Evolutionary conservation across 495 filamentous ascomycete genomes (phyloP), one percentile per base, ranked within the genome.

Genomic region (Aspergillus diversus): DNA sequence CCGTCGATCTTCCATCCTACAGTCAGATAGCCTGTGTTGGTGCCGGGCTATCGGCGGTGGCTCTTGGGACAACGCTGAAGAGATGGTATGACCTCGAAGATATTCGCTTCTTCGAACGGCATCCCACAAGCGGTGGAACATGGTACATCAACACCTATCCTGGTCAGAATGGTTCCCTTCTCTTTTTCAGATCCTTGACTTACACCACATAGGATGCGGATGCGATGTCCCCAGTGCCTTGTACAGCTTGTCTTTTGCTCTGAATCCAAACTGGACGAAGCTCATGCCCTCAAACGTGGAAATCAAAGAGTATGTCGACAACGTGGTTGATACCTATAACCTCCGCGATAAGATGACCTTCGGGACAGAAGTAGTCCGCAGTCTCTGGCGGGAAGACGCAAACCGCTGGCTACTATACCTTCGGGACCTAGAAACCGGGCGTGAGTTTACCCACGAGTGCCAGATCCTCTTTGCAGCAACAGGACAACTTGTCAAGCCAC

Each of bases 241-340:
- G 55, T 85, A 85, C 69, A 73, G 69, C 46, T 84, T 81, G 66
- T 81, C 77, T 3, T 86, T 85, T 59, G 75, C 66, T 1, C 65
- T 71, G 55, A 85, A 81, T 57, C 67, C 76, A 5, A 71, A 77
- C 35, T 85, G 81, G 78, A 72, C 74, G 12, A 69, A 71, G 37
- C 63, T 80, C 16, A 75, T 80, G 65, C 78, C 80, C 1, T 66
- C 71, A 9, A 69, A 77, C 34, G 60, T 58, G 2, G 82, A 84
- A 65, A 78, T 82, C 52, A 75, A 81, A 39, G 63, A 63, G 6
- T 85, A 86, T 61, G 68, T 77, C 9, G 67, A 77, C 49, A 60
- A 66, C 7, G 78, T 84, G 1, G 72, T 78, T 8, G 71, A 77
- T 7, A 71, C 74, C 33, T 84, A 84, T 60, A 57, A 69, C 27